These are phyloP conservation scores for Didymella pomorum DNA, from an alignment of 2,329 filamentous ascomycete species.

Conservation along the genomic window DNA sequence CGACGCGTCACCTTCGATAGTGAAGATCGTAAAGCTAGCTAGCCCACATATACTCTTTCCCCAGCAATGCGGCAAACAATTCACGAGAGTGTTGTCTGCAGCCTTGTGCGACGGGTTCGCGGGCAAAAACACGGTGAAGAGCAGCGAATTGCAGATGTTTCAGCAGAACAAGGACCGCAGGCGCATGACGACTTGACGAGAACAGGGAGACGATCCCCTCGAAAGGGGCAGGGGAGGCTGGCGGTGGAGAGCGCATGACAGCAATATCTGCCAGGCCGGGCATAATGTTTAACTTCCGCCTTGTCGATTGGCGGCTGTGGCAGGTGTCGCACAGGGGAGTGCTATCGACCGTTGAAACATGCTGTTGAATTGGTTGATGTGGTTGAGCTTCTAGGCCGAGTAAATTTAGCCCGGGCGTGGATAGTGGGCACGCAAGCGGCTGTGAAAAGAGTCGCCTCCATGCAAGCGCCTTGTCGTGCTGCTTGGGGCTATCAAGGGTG, in stretches of 20 bases:
- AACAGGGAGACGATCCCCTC: constrained; percentile 13
- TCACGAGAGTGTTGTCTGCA: neutral
- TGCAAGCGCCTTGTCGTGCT: constrained; percentile 31
- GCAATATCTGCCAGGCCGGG: constrained; percentile 5
- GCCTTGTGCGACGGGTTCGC: constrained; percentile 10
- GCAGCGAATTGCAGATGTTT: constrained; percentile 14
- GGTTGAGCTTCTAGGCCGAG: constrained; percentile 24
- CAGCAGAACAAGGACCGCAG: constrained; percentile 15
- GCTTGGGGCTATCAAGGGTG: constrained; percentile 12
- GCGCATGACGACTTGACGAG: constrained; percentile 20
- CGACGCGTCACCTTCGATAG: constrained; percentile 37
- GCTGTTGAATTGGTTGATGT: constrained; percentile 18
- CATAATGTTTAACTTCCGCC: constrained; percentile 6
- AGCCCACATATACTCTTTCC: neutral
- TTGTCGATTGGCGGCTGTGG: constrained; percentile 12
- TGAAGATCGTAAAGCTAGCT: constrained; percentile 14
- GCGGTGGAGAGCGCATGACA: constrained; percentile 14
- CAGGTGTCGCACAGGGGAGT: constrained; percentile 12
- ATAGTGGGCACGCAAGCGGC: constrained; percentile 34
- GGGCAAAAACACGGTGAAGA: constrained; percentile 7
- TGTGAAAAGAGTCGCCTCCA: constrained; percentile 27
- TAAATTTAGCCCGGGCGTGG: constrained; percentile 39
- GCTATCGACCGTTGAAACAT: constrained; percentile 32
- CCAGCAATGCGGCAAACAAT: constrained; percentile 7
- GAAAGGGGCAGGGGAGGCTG: constrained; percentile 19